Evolutionary conservation across 2,329 filamentous ascomycete species (phyloP).

Genomic region (Fusarium sublunatum): DNA sequence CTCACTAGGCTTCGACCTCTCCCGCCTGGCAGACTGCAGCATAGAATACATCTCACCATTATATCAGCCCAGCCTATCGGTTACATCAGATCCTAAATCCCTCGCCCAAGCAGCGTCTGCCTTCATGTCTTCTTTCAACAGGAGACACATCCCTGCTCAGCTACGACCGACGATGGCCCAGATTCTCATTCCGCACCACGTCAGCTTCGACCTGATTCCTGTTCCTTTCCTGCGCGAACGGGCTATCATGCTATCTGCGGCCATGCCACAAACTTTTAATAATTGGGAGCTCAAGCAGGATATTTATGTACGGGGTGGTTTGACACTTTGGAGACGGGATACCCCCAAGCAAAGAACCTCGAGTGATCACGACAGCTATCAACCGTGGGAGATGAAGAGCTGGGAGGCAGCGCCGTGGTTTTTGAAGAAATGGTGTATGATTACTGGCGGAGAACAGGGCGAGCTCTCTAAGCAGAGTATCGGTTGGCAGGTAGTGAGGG

Average conservation of each 20-base stretch:
- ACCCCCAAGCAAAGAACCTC: not conserved
- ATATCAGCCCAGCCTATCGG: slow-evolving; percentile 32
- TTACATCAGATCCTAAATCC: slow-evolving; percentile 1
- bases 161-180: slow-evolving; percentile 44
- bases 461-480: slow-evolving; percentile 38
- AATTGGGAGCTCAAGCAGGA: slow-evolving; percentile 45
- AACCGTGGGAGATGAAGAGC: slow-evolving; percentile 45
- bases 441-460: slow-evolving; percentile 35
- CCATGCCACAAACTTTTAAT: slow-evolving; percentile 38
- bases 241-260: slow-evolving; percentile 43
- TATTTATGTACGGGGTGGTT: slow-evolving; percentile 37
- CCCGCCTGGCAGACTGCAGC: slow-evolving; percentile 24
- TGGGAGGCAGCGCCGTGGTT: slow-evolving; percentile 49
- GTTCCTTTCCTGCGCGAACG: slow-evolving; percentile 42
- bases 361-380: slow-evolving; percentile 6
- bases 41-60: slow-evolving; percentile 39
- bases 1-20: slow-evolving; percentile 29
- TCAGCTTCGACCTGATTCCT: slow-evolving; percentile 43
- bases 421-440: slow-evolving; percentile 42
- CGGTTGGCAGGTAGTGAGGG: slow-evolving; percentile 38
- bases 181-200: slow-evolving; percentile 44
- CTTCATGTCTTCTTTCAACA: not conserved
- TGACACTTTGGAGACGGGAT: slow-evolving; percentile 33
- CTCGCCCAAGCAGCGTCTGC: slow-evolving; percentile 9
- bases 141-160: slow-evolving; percentile 27